Conservation (phyloP, 345 rosid species). For the Murraya paniculata region DNA sequence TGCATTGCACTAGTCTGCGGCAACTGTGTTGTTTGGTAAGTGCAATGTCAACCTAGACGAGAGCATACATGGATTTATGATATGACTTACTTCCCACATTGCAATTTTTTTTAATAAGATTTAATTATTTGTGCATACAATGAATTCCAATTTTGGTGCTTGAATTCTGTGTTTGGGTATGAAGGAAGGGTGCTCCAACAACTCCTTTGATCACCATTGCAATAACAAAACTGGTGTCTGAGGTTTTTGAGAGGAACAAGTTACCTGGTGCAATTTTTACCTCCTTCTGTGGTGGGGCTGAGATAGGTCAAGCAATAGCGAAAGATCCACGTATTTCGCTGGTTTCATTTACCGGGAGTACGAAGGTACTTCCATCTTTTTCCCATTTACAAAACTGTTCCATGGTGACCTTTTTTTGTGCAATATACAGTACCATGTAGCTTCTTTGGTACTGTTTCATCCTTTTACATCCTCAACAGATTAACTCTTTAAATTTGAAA, state of each 20-base stretch:
- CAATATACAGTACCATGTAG: neutral
- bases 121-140: neutral
- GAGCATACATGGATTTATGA: neutral
- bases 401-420: neutral
- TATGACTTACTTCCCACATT: neutral
- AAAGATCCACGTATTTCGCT: slow-evolving; percentile 78
- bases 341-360: slow-evolving; percentile 93
- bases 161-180: slow-evolving; percentile 10
- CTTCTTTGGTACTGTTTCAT: neutral
- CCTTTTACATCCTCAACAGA: neutral
- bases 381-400: neutral
- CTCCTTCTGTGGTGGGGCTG: slow-evolving; percentile 91
- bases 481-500: neutral
- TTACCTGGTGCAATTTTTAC: slow-evolving; percentile 94
- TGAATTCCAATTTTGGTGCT: slow-evolving; percentile 5
- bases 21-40: slow-evolving; percentile 96
- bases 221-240: slow-evolving; percentile 79
- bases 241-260: slow-evolving; percentile 81
- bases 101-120: neutral
- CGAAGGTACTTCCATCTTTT: slow-evolving; percentile 51
- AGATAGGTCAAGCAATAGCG: slow-evolving; percentile 88
- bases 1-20: slow-evolving; percentile 97
- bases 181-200: slow-evolving; percentile 98
- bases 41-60: neutral
- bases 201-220: slow-evolving; percentile 95